Conservation (phyloP, 2,329 filamentous ascomycete genomes). For the Talaromyces sp. region DNA sequence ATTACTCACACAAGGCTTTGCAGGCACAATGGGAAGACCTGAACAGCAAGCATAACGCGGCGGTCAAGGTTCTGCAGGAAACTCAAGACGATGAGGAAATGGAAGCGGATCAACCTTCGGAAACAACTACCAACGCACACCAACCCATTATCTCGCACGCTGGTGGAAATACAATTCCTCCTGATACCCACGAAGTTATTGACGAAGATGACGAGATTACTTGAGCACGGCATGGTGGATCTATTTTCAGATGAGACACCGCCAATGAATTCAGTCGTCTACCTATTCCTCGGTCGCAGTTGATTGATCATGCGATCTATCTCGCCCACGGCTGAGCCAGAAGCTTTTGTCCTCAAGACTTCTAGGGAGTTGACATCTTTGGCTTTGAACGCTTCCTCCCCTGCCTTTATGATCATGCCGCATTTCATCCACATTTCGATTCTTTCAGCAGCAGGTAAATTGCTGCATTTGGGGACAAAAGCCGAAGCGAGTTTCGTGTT, state of each 20-base stretch:
- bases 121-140: neutral
- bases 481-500: conserved; percentile 78
- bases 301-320: conserved; percentile 72
- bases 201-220: conserved; percentile 41
- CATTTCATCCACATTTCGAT: conserved; percentile 97
- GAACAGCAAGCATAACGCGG: conserved; percentile 27
- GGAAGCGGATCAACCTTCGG: conserved; percentile 31
- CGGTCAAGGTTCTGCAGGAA: conserved; percentile 37
- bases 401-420: conserved; percentile 80
- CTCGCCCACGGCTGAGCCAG: conserved; percentile 64
- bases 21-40: conserved; percentile 39
- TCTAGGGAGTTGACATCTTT: conserved; percentile 75
- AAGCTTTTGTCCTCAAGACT: conserved; percentile 67
- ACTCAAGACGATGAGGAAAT: conserved; percentile 46
- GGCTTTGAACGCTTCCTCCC: conserved; percentile 79
- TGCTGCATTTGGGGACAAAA: conserved; percentile 84
- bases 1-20: neutral
- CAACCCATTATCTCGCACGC: conserved; percentile 10
- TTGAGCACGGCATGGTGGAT: conserved; percentile 22
- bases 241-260: neutral
- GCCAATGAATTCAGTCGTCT: neutral
- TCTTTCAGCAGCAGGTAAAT: conserved; percentile 60
- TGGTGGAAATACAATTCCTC: conserved; percentile 9
- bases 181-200: conserved; percentile 21
- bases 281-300: conserved; percentile 39